Percentiles rank a stretch among this genome's conserved stretches.
phyloP scores from a whole-genome alignment of 306 rosid species.

The Castanea mollissima region DNA sequence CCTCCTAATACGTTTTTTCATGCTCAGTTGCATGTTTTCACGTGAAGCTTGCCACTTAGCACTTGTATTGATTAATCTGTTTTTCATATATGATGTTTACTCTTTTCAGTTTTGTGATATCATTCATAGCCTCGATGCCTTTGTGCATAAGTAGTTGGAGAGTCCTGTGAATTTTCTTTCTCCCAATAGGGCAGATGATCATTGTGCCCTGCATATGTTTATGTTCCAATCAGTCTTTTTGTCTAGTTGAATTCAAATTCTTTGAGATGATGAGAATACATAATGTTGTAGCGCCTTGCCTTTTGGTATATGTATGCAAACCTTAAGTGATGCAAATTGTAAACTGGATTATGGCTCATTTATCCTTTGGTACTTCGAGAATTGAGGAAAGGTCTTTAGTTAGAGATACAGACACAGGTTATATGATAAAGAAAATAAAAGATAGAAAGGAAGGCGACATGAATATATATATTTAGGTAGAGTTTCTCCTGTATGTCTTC shows the following conservation, averaged over 20 bases:
- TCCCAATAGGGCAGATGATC: not conserved
- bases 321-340: not conserved
- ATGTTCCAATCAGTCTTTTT: not conserved
- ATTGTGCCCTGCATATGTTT: not conserved
- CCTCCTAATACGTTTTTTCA: not conserved
- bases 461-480: not conserved
- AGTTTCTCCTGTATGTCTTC: too few relatives aligned
- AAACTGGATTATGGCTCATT: not conserved
- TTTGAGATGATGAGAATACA: not conserved
- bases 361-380: not conserved
- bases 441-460: not conserved
- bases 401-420: not conserved
- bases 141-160: not conserved
- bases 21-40: not conserved
- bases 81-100: not conserved
- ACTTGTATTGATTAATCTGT: not conserved
- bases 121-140: not conserved
- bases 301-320: not conserved
- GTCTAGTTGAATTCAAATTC: not conserved
- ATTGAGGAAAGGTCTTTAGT: not conserved
- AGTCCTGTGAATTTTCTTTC: not conserved
- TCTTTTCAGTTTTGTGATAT: not conserved
- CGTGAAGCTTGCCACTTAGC: not conserved
- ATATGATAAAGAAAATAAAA: not conserved
- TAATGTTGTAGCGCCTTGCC: not conserved